Evolutionary conservation across 768 basidiomycete species (phyloP).

Genomic region (Naganishia friedmannii): DNA sequence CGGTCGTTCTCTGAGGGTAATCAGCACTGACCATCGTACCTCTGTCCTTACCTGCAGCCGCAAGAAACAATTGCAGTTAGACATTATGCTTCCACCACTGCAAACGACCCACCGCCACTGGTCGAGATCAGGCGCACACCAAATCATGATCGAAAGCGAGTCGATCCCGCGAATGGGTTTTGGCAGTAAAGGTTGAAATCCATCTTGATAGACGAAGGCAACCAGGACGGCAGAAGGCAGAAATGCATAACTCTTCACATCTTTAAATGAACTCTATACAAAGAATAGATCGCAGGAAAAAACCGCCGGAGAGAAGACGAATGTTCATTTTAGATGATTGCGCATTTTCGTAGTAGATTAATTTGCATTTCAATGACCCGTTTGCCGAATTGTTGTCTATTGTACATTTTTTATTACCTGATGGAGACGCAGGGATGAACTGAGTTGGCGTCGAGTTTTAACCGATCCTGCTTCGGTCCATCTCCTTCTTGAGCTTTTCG

Average conservation of each 20-base stretch:
- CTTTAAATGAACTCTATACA: slow-evolving; percentile 1
- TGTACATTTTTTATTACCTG: not conserved
- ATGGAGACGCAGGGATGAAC: not conserved
- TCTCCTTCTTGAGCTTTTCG: slow-evolving; percentile 24
- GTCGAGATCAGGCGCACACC: not conserved
- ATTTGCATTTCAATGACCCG: not conserved
- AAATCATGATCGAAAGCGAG: not conserved
- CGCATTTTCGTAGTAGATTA: slow-evolving; percentile 1
- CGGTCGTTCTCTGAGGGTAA: too few species aligned
- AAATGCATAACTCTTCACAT: not conserved
- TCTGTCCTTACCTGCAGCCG: not conserved
- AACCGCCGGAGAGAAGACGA: not conserved
- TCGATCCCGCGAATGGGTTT: not conserved
- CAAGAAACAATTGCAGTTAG: not conserved
- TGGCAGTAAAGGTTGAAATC: not conserved
- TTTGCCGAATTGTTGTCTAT: not conserved
- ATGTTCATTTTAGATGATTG: slow-evolving; percentile 15
- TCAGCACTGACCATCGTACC: not conserved
- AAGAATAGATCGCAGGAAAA: not conserved
- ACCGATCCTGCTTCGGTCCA: slow-evolving; percentile 18
- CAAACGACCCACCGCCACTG: not conserved
- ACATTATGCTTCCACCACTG: not conserved
- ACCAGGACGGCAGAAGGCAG: not conserved
- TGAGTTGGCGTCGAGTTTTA: not conserved
- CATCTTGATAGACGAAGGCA: not conserved